Conservation (phyloP, 2,329 filamentous ascomycete genomes). For the Sclerotinia nivalis region DNA sequence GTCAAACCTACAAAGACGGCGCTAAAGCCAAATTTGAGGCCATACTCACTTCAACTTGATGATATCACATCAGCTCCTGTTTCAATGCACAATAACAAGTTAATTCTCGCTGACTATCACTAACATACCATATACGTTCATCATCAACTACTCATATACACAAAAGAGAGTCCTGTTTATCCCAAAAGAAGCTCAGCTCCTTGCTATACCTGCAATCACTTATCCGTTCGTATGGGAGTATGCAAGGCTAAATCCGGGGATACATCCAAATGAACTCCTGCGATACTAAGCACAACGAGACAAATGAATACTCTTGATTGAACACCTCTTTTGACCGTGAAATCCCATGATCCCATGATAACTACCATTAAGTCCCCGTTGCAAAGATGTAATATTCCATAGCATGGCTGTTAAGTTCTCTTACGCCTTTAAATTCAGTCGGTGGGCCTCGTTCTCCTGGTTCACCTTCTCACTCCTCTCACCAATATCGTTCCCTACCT, state of each 20-base stretch:
- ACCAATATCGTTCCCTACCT: neutral
- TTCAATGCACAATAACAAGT: neutral
- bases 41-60: neutral
- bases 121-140: neutral
- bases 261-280: neutral
- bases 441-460: neutral
- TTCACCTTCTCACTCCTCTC: neutral
- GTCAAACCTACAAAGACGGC: neutral
- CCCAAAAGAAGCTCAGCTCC: slow-evolving; percentile 6
- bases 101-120: slow-evolving; percentile 1
- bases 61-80: neutral
- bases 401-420: neutral
- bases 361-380: neutral
- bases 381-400: neutral
- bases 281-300: neutral
- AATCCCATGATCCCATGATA: neutral
- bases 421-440: neutral
- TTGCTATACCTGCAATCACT: neutral
- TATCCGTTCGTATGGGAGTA: neutral
- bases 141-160: neutral
- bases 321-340: neutral
- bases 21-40: neutral
- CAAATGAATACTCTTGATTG: neutral
- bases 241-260: neutral
- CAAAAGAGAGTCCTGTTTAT: slow-evolving; percentile 8